Base-by-base conservation (phyloP, 1,284 basidiomycete species). In the Trichosporon inkin region DNA sequence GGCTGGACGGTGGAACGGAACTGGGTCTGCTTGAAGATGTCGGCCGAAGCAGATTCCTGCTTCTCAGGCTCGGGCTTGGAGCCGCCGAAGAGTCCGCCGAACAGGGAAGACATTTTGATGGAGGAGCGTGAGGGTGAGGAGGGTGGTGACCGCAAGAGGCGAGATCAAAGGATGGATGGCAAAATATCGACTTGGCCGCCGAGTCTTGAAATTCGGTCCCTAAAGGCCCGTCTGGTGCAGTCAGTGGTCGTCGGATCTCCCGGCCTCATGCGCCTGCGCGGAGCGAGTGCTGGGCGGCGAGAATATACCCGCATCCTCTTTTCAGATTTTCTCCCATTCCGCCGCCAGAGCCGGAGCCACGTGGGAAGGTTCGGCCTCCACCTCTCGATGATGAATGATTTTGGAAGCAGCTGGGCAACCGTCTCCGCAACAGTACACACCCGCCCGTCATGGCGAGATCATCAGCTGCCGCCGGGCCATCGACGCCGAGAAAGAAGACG, bases 21-120 rank as follows among this genome's bases (percentile, higher is more conserved):
- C 13, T 66, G 64, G 16, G 77, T 71, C 39, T 68, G 62, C 44
- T 68, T 66, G 62, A 78, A 77, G 28, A 77, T 64, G 28, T 76
- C 71, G 14, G 73, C 64, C 4, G 76, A 73, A 11, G 72, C 70
- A 17, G 72, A 71, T 14, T 32, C 59, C 56, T 58, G 60, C 62
- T 56, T 62, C 59, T 53, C 47, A 36, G 59, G 36, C 47, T 61
- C 28, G 35, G 59, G 56, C 40, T 49, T 13, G 20, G 68, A 64
- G 51, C 57, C 58, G 56, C 71, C 68, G 55, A 72, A 74, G 38
- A 75, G 67, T 47, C 72, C 73, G 59, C 63, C 67, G 66, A 49
- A 49, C 57, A 79, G 70, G 70, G 79, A 76, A n/a, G 77, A 75
- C 77, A 79, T 56, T 49, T 28, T 56, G 54, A 6, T 37, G 51